Evolutionary conservation across 192 early-diverging fungal genomes (phyloP).

Genomic region (Backusella macrospora): DNA sequence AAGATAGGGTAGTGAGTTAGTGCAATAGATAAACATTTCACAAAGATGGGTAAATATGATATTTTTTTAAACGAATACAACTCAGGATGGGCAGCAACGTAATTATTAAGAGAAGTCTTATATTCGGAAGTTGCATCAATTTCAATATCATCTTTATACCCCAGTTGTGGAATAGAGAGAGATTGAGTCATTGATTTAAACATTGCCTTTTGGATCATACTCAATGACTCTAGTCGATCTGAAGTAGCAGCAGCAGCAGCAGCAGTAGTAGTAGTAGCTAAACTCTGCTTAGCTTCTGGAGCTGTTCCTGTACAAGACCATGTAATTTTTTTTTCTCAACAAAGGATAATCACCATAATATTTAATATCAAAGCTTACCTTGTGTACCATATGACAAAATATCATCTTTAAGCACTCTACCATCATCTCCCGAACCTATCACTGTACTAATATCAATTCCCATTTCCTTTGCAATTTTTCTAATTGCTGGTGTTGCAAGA

Average conservation of each 20-base stretch:
- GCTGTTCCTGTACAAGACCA: background rate
- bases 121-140: conserved; percentile 69
- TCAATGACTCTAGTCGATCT: conserved; percentile 3
- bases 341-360: background rate
- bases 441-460: conserved; percentile 74
- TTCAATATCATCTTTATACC: conserved; percentile 89
- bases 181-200: conserved; percentile 95
- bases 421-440: conserved; percentile 79
- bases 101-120: conserved; percentile 67
- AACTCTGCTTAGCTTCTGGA: background rate
- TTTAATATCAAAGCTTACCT: background rate
- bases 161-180: conserved; percentile 91
- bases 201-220: conserved; percentile 90
- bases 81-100: conserved; percentile 52
- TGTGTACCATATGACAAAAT: conserved; percentile 60
- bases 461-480: conserved; percentile 81
- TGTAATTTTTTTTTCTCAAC: background rate
- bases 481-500: conserved; percentile 89
- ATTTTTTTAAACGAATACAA: conserved; percentile 70
- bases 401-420: conserved; percentile 93
- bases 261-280: conserved; percentile 9
- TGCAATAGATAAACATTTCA: conserved; percentile 88
- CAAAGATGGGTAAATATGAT: conserved; percentile 93
- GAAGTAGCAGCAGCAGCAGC: conserved; percentile 23
- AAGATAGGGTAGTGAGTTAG: conserved; percentile 83